A percentile compares a stretch with the other conserved stretches of the same genome.
phyloP scores from a whole-genome alignment of 2,329 filamentous ascomycete genomes.

The Cladosporium sp. region DNA sequence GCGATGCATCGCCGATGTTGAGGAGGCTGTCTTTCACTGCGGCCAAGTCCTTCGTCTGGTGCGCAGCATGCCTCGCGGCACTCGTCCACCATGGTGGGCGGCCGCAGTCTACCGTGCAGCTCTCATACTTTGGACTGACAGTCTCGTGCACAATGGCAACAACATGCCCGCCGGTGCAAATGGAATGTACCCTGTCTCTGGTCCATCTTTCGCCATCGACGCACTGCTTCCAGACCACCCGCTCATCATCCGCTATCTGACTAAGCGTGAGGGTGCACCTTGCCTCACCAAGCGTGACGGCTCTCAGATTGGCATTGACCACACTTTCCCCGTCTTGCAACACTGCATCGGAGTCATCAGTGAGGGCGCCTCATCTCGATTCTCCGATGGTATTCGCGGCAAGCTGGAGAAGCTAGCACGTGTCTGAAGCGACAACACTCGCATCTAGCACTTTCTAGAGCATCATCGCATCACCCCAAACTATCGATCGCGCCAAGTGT shows the following conservation, averaged over 20 bases:
- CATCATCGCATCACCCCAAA: neutral
- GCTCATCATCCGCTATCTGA: conserved; percentile 48
- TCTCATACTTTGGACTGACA: conserved; percentile 60
- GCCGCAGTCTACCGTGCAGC: conserved; percentile 64
- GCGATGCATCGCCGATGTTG: conserved; percentile 59
- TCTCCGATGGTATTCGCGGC: conserved; percentile 52
- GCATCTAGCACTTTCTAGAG: neutral
- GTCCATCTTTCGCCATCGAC: conserved; percentile 48
- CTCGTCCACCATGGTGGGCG: conserved; percentile 67
- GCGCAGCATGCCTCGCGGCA: conserved; percentile 55
- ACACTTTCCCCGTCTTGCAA: conserved; percentile 46
- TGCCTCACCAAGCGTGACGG: conserved; percentile 50
- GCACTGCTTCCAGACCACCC: conserved; percentile 48
- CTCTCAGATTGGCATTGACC: conserved; percentile 43
- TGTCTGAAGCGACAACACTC: conserved; percentile 16
- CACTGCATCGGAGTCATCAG: conserved; percentile 52
- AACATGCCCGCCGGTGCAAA: conserved; percentile 32
- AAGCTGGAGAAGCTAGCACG: conserved; percentile 48
- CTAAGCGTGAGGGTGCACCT: conserved; percentile 51
- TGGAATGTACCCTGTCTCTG: conserved; percentile 36
- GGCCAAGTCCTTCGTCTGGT: conserved; percentile 63
- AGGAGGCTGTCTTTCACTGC: conserved; percentile 63
- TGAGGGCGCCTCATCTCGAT: conserved; percentile 48
- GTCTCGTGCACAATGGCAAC: conserved; percentile 49
- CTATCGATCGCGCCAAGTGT: neutral